Base-by-base conservation (phyloP, 2,329 filamentous ascomycete genomes). In the Colletotrichum liaoningense region DNA sequence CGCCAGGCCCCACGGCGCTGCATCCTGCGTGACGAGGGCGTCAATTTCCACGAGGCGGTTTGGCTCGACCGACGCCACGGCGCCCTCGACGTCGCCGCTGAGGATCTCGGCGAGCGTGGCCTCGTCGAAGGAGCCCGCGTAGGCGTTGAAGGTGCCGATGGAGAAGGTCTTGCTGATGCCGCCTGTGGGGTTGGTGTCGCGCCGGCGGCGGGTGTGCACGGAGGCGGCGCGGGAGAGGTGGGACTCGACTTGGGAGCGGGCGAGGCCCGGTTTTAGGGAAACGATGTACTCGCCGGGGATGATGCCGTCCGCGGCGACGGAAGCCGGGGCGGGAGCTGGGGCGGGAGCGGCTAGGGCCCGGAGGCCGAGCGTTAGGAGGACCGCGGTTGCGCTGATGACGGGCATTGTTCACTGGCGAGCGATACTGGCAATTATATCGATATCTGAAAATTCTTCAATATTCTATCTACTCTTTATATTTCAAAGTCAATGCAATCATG, bases 111-210 rank as follows among this genome's bases (percentile, higher is more conserved):
- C 80, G 58, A 88, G 75, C 35, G 84, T 85, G 16, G 79, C 80
- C 0, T 78, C 77, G 49, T 85, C 84, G 67, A 88, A 85, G 59
- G 81, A 76, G 49, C 84, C 84, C 54, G 84, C 82, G 75, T 87
- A 88, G 24, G 83, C 86, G 75, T 84, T 78, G 79, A 83, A 81
- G 57, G 80, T 80, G 24, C 77, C 78, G 55, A 80, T 77, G 66
- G 81, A 67, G 67, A 55, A 75, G 62, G 38, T 69, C 62, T 73
- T 70, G 62, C 70, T 66, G 16, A 75, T 63, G 22, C 73, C 74
- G 11, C 33, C 33, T 12, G 33, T 12, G 33, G 33, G 33, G 22
- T 30, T 49, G 16, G 73, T 73, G 63, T 70, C 63, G 77, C 84
- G 79, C 77, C 81, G 75, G 49, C 79, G 80, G 42, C 80, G 79